A percentile compares a stretch with the other conserved stretches of the same genome.
Conservation (phyloP, 2,329 filamentous ascomycete genomes). For the Aspergillus novoparasiticus region DNA sequence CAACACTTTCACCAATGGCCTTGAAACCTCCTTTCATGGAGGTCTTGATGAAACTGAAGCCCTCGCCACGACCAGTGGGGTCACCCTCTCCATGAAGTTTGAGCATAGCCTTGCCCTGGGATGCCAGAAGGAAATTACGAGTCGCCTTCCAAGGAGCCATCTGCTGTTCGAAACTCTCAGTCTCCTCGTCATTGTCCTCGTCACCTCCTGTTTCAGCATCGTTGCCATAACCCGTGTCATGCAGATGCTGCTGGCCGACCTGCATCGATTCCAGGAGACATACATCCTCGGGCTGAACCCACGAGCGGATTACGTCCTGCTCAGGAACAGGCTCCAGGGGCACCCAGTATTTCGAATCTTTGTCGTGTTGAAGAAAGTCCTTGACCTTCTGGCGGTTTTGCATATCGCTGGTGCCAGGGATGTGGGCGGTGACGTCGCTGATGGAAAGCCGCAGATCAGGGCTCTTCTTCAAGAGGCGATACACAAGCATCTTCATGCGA, state of each 20-base stretch:
- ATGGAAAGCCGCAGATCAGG: conserved; percentile 70
- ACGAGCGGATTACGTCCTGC: conserved; percentile 75
- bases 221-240: conserved; percentile 83
- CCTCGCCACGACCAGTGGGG: conserved; percentile 88
- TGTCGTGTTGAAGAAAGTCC: conserved; percentile 90
- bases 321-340: conserved; percentile 78
- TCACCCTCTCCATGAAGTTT: conserved; percentile 93
- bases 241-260: conserved; percentile 85
- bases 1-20: conserved; percentile 83
- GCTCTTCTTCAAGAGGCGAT: conserved; percentile 80
- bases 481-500: conserved; percentile 93
- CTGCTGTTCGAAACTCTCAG: conserved; percentile 79
- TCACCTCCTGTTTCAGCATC: conserved; percentile 67
- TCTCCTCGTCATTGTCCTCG: conserved; percentile 65
- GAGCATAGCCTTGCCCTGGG: conserved; percentile 94
- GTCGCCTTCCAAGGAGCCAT: conserved; percentile 96
- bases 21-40: conserved; percentile 99
- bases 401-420: conserved; percentile 89
- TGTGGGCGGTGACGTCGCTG: conserved; percentile 86
- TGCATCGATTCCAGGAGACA: conserved; percentile 97
- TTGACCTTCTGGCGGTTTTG: conserved; percentile 97
- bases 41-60: conserved; percentile 95
- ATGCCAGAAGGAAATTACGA: conserved; percentile 94
- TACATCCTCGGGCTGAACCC: conserved; percentile 95
- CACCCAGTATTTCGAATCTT: conserved; percentile 84